phyloP scores from a whole-genome alignment of 75 land plant genomes.

The Pinus albicaulis region DNA sequence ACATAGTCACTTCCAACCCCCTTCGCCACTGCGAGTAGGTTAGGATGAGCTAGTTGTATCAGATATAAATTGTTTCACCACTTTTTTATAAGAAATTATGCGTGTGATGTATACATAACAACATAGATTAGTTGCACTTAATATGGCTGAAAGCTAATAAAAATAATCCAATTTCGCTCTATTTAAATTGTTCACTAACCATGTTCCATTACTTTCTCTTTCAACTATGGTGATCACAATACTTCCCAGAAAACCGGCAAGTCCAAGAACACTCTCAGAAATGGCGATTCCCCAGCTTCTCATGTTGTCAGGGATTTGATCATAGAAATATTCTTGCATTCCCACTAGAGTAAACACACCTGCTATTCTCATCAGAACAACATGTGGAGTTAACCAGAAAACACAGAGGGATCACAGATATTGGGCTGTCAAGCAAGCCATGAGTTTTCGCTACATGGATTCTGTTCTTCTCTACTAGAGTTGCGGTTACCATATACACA shows the following conservation, averaged over 20 bases:
- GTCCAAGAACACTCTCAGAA: slow-evolving; percentile 33
- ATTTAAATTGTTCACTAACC: slow-evolving; percentile 50
- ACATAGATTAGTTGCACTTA: slow-evolving; percentile 26
- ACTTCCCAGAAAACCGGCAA: slow-evolving; percentile 63
- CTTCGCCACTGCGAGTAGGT: too few species aligned
- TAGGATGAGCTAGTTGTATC: too few species aligned
- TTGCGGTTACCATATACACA: slow-evolving; percentile 4
- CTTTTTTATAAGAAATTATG: slow-evolving; percentile 44
- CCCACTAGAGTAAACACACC: slow-evolving; percentile 39
- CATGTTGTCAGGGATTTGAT: slow-evolving; percentile 46
- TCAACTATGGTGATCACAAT: slow-evolving; percentile 46
- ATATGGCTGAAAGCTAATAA: slow-evolving; percentile 48
- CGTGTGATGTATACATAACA: slow-evolving; percentile 37
- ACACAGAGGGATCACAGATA: slow-evolving; percentile 26
- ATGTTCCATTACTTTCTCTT: slow-evolving; percentile 25
- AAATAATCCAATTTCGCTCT: slow-evolving; percentile 48
- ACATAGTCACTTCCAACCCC: too few species aligned
- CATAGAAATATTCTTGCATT: slow-evolving; percentile 41
- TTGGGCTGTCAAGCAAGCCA: slow-evolving; percentile 25
- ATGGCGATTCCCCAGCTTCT: slow-evolving; percentile 44
- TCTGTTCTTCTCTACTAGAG: slow-evolving; percentile 22
- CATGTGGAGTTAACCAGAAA: slow-evolving; percentile 36
- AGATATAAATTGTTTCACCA: slow-evolving; percentile 10
- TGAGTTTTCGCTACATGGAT: slow-evolving; percentile 20
- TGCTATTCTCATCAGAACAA: slow-evolving; percentile 28